Conservation (phyloP, 345 rosid species). For the Euphorbia tirucalli region DNA sequence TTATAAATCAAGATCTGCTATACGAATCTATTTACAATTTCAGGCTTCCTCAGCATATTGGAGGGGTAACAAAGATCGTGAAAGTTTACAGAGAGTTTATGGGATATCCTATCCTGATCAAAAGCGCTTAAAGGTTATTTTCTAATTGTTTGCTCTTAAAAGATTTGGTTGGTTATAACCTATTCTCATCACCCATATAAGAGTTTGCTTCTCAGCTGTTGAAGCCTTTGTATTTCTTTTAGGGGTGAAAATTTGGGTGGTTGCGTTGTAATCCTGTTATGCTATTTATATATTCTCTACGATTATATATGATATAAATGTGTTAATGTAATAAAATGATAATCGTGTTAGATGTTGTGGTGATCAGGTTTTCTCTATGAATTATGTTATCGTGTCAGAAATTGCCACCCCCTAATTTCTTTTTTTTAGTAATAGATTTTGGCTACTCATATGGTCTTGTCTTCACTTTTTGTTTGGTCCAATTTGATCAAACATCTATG, state of each 20-base stretch:
- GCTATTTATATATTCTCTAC: too few relatives aligned
- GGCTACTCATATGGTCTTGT: neutral
- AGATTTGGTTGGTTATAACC: neutral
- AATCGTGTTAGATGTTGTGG: too few relatives aligned
- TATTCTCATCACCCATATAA: slow-evolving; percentile 1
- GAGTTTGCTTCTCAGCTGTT: neutral
- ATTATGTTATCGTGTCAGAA: too few relatives aligned
- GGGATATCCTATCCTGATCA: slow-evolving; percentile 96
- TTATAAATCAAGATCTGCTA: slow-evolving; percentile 14
- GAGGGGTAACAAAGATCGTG: slow-evolving; percentile 87
- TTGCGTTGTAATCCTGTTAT: too few relatives aligned
- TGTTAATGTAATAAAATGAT: too few relatives aligned
- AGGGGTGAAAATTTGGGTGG: too few relatives aligned
- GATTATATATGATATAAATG: too few relatives aligned
- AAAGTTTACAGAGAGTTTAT: slow-evolving; percentile 96
- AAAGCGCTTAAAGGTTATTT: slow-evolving; percentile 69
- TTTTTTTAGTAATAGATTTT: neutral
- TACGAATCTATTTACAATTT: slow-evolving; percentile 17
- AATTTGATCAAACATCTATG: neutral
- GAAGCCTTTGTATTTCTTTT: neutral
- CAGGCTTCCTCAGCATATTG: slow-evolving; percentile 99
- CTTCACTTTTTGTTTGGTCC: neutral
- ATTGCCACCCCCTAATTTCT: too few relatives aligned
- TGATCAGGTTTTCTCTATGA: too few relatives aligned
- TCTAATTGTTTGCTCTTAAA: slow-evolving; percentile 4